Base-by-base conservation (phyloP, 108 stramenopile species). In the Epipyxis sp. region DNA sequence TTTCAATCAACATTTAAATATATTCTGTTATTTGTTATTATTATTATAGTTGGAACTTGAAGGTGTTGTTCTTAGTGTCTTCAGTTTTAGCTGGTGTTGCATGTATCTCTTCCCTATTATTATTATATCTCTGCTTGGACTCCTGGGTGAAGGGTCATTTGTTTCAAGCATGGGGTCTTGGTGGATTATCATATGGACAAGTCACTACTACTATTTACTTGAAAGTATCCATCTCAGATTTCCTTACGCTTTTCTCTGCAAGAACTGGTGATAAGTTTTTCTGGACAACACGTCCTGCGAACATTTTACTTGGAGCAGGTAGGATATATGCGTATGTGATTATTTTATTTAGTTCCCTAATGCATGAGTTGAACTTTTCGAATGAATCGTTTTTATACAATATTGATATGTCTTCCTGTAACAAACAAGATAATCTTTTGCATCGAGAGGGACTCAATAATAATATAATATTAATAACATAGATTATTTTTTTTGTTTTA, bases 51-150 rank as follows among this genome's bases (percentile, higher is more conserved):
- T 87, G 88, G 13, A 69, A 69, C 37, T 80, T 90, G 6, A 59
- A 61, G 10, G 83, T 84, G 44, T 79, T 93, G 32, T 84, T 91
- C 42, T 39, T 85, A 32, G 59, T 81, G 10, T 80, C 88, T 13
- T 58, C 87, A 1, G 83, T 85, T 68, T 89, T 89, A 59, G 91
- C 89, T 10, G 34, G 88, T 54, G 20, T 86, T 10, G 85, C 90
- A 42, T 82, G 89, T 10, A 61, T 46, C 20, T 45, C 90, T 34
- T 83, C 79, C 57, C 78, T 87, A 10, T 77, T 89, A 69, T 40
- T 85, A 32, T 65, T 81, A 29, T 78, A 44, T 42, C 3, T 76
- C 65, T 77, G 25, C 13, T 44, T 80, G 35, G 68, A 43, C 74
- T 76, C 74, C 0, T 35, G 43, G 71, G 39, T 41, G 6, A 39